Evolutionary conservation across 1,139 yeast species (phyloP), one percentile per base, ranked within the genome.

Genomic region (Saccharomyces hybrid): DNA sequence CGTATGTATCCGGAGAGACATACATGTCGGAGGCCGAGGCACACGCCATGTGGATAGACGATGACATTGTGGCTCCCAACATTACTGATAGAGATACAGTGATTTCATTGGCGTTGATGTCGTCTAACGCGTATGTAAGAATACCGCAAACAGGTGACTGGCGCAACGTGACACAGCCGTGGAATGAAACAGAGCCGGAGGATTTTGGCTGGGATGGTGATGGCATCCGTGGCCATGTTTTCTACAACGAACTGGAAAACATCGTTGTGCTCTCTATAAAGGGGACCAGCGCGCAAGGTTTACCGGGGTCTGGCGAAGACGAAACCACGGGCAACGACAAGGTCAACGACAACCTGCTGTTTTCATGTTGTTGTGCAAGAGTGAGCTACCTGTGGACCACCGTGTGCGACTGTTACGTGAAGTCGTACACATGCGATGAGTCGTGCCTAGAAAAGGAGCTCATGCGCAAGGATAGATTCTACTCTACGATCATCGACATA

Each of bases 361-460:
- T 93, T 68, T 88, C 96, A 16, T 93, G 99, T 70, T 93, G 99
- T 70, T 93, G 99, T 73, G 99, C 97, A 0, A 78, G 98, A 44
- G 85, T 93, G 6, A 82, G 95, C 54, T 91, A 90, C 63, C 73
- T 89, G 71, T 95, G 99, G 99, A 83, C 84, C 7, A 88, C 98
- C 0, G 98, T 91, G 0, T 93, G 99, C 71, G 97, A 90, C 70
- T 93, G 99, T 68, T 91, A 86, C 67, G 82, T 84, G 59, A 83
- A 81, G 56, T 81, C 96, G 0, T 89, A 88, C 69, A 88, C 96
- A 0, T 93, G 99, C 70, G 86, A 89, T 69, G 95, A 89, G 69
- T 81, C 80, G 57, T 93, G 99, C 65, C 73, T 95, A 32, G 98
- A 91, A 68, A 75, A 75, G 50, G 96, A 88, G 65, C 73, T 91